Evolutionary conservation across 768 basidiomycete genomes (phyloP).

Genomic region (Boletus rex-veris): DNA sequence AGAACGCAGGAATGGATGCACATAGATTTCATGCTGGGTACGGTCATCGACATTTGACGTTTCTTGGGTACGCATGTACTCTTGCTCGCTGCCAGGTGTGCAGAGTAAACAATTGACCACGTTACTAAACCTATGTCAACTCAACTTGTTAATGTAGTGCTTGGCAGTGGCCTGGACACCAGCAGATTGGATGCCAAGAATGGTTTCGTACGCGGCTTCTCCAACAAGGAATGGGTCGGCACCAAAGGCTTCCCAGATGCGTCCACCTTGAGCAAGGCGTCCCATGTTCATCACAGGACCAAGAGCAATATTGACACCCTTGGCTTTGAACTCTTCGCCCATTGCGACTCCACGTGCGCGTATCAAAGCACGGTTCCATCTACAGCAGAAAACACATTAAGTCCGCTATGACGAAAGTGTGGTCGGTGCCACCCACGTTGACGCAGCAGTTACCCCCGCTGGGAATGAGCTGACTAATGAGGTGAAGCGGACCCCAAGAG

Average conservation of each 20-base stretch:
- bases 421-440: slow-evolving; percentile 52
- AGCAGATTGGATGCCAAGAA: slow-evolving; percentile 74
- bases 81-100: slow-evolving; percentile 32
- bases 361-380: slow-evolving; percentile 76
- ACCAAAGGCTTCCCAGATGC: slow-evolving; percentile 97
- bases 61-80: slow-evolving; percentile 30
- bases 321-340: slow-evolving; percentile 78
- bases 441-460: slow-evolving; percentile 76
- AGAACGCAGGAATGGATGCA: slow-evolving; percentile 53
- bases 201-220: slow-evolving; percentile 71
- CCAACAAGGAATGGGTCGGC: slow-evolving; percentile 87
- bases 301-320: slow-evolving; percentile 81
- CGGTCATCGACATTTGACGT: slow-evolving; percentile 41
- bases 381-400: slow-evolving; percentile 16
- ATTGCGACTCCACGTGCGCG: slow-evolving; percentile 73
- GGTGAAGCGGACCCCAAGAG: slow-evolving; percentile 72
- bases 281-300: slow-evolving; percentile 88
- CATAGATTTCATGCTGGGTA: slow-evolving; percentile 55
- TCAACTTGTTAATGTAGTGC: slow-evolving; percentile 70
- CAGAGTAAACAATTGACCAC: neutral
- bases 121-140: slow-evolving; percentile 17
- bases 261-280: slow-evolving; percentile 70
- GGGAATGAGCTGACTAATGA: slow-evolving; percentile 80
- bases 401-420: neutral
- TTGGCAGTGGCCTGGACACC: slow-evolving; percentile 89